These are phyloP conservation scores for Paraleonurus japonicus DNA, from an alignment of 257 asterid species.

Conservation along the genomic window DNA sequence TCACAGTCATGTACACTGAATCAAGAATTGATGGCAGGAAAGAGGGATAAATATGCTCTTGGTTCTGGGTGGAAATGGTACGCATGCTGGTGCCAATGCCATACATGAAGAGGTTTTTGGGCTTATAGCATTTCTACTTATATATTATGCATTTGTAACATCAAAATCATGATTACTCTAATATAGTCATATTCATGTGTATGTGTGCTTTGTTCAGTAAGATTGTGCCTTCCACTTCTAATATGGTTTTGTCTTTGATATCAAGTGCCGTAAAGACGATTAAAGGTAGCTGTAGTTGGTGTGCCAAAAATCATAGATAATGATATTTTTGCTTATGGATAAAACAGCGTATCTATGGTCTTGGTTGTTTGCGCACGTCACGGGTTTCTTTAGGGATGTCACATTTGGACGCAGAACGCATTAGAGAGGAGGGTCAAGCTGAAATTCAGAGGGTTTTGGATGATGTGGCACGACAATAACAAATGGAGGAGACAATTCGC, in stretches of 20 bases:
- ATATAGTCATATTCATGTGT: too few species aligned
- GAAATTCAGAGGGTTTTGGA: too few species aligned
- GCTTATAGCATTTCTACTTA: constrained; percentile 8
- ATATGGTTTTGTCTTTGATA: neutral
- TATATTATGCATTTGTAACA: neutral
- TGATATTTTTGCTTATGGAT: constrained; percentile 95
- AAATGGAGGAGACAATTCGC: too few species aligned
- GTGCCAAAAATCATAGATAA: constrained; percentile 99
- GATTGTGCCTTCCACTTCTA: constrained; percentile 9
- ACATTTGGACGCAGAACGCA: too few species aligned
- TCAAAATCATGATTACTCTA: constrained; percentile 1
- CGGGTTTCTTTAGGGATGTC: too few species aligned
- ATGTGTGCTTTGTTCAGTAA: neutral
- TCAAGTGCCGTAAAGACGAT: constrained; percentile 70
- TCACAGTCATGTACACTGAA: constrained; percentile 3
- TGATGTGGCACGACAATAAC: too few species aligned
- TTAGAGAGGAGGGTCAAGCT: too few species aligned
- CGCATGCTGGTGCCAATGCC: constrained; percentile 99
- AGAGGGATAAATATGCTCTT: constrained; percentile 96
- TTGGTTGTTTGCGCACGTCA: too few species aligned
- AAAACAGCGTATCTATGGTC: too few species aligned
- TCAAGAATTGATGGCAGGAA: constrained; percentile 54
- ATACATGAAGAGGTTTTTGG: constrained; percentile 88
- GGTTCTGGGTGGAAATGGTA: constrained; percentile 97
- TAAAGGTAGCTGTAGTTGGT: constrained; percentile 88